These are phyloP conservation scores for Lathyrus sativus DNA, from an alignment of 306 rosid genomes.

Conservation along the genomic window DNA sequence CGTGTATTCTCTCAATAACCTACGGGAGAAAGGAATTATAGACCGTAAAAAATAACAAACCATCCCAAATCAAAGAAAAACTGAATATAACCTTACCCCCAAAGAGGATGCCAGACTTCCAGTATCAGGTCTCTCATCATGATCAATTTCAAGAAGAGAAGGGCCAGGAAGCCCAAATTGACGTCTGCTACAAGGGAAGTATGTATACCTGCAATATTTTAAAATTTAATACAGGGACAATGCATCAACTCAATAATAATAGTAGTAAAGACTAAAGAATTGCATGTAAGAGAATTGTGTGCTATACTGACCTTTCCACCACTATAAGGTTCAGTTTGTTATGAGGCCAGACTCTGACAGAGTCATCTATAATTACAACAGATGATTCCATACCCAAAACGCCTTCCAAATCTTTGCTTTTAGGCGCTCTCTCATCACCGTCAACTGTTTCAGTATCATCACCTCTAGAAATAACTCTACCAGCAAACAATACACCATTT, in stretches of 20 bases:
- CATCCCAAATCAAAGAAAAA: conserved; percentile 18
- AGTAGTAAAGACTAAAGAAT: conserved; percentile 7
- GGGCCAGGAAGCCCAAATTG: conserved; percentile 96
- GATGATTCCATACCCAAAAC: conserved; percentile 98
- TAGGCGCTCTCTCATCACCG: conserved; percentile 40
- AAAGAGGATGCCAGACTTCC: conserved; percentile 91
- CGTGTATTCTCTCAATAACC: conserved; percentile 93
- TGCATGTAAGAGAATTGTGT: conserved; percentile 4
- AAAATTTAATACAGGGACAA: conserved; percentile 39
- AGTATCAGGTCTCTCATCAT: conserved; percentile 90
- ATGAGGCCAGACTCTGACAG: conserved; percentile 99
- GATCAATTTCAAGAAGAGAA: conserved; percentile 93
- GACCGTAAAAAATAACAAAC: conserved; percentile 26
- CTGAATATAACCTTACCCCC: conserved; percentile 56
- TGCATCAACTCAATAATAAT: conserved; percentile 32
- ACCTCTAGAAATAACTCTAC: conserved; percentile 94
- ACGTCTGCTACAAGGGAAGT: conserved; percentile 96
- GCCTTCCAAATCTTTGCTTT: conserved; percentile 96
- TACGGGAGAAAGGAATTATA: conserved; percentile 41
- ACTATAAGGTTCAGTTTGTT: conserved; percentile 93
- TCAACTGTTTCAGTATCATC: conserved; percentile 81
- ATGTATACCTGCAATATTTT: conserved; percentile 70
- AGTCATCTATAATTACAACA: conserved; percentile 93
- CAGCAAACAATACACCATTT: conserved; percentile 76
- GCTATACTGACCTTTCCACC: conserved; percentile 78